Evolutionary conservation across 306 rosid species (phyloP).

Genomic region (Leucaena leucocephala): DNA sequence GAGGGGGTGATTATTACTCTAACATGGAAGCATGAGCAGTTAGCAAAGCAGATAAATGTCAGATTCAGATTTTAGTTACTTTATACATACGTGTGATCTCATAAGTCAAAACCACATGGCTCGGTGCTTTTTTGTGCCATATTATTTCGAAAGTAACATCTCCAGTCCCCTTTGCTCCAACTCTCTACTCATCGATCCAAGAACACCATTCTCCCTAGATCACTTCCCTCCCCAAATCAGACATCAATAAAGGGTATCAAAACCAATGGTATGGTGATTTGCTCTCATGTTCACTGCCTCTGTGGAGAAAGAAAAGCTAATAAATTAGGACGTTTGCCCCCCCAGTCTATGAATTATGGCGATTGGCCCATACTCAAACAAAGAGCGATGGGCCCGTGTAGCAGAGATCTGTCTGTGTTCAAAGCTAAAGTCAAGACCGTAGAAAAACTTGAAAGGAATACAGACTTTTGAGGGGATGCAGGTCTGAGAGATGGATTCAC

Average conservation of each 20-base stretch:
- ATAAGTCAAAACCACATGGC: background rate
- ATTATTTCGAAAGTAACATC: no score
- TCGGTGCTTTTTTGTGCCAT: background rate
- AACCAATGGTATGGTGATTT: background rate
- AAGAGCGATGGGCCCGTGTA: background rate
- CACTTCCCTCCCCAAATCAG: background rate
- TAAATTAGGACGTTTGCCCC: background rate
- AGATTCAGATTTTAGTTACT: slow-evolving; percentile 2
- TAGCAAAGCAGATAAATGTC: background rate
- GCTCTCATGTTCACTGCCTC: background rate
- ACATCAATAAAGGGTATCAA: background rate
- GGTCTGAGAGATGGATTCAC: background rate
- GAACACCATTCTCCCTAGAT: background rate
- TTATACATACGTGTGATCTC: background rate
- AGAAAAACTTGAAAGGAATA: background rate
- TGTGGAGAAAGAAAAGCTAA: background rate
- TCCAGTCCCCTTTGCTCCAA: background rate
- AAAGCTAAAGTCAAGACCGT: background rate
- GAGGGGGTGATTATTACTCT: slow-evolving; percentile 1
- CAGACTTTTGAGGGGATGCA: background rate
- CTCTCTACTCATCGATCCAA: background rate
- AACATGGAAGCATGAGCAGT: slow-evolving; percentile 1
- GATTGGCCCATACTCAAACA: background rate
- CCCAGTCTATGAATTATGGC: background rate
- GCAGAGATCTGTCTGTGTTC: no score